phyloP scores from a whole-genome alignment of 2,329 filamentous ascomycete species.

The Cladosporium halotolerans region DNA sequence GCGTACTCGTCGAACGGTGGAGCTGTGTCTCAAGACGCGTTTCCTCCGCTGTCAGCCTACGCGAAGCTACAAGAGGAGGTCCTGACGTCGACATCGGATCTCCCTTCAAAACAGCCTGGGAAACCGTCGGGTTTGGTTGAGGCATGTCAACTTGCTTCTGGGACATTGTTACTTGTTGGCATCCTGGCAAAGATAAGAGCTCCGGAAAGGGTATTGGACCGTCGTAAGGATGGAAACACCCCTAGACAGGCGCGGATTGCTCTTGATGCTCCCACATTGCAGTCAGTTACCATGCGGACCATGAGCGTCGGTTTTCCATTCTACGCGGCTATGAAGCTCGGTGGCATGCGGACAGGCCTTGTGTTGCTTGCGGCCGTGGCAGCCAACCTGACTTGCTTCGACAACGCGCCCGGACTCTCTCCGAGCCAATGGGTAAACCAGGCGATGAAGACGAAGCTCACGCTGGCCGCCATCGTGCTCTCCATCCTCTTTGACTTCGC shows the following conservation, averaged over 20 bases:
- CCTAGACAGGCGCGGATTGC: neutral
- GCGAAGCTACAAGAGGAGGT: slow-evolving; percentile 24
- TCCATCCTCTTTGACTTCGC: slow-evolving; percentile 31
- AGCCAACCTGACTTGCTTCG: slow-evolving; percentile 19
- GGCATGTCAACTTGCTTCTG: slow-evolving; percentile 41
- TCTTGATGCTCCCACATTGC: slow-evolving; percentile 13
- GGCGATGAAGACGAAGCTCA: slow-evolving; percentile 32
- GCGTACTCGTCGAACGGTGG: slow-evolving; percentile 33
- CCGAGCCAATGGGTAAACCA: slow-evolving; percentile 28
- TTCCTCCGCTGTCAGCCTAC: slow-evolving; percentile 28
- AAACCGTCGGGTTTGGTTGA: slow-evolving; percentile 32
- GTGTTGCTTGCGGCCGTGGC: slow-evolving; percentile 39
- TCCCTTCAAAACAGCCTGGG: slow-evolving; percentile 12
- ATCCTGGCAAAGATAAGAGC: slow-evolving; percentile 31
- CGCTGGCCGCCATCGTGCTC: slow-evolving; percentile 31
- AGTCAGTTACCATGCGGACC: slow-evolving; percentile 10
- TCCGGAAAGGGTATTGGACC: slow-evolving; percentile 25
- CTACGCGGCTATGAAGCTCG: slow-evolving; percentile 51
- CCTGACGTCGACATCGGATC: slow-evolving; percentile 3
- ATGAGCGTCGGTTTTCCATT: slow-evolving; percentile 42
- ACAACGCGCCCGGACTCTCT: slow-evolving; percentile 15
- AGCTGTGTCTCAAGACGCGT: slow-evolving; percentile 17
- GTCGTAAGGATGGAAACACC: slow-evolving; percentile 24
- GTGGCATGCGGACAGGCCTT: slow-evolving; percentile 49
- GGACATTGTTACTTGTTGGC: slow-evolving; percentile 41